A percentile compares a stretch with the other conserved stretches of the same genome.
These are phyloP conservation scores for Neltuma alba DNA, from an alignment of 306 rosid genomes.

Conservation along the genomic window DNA sequence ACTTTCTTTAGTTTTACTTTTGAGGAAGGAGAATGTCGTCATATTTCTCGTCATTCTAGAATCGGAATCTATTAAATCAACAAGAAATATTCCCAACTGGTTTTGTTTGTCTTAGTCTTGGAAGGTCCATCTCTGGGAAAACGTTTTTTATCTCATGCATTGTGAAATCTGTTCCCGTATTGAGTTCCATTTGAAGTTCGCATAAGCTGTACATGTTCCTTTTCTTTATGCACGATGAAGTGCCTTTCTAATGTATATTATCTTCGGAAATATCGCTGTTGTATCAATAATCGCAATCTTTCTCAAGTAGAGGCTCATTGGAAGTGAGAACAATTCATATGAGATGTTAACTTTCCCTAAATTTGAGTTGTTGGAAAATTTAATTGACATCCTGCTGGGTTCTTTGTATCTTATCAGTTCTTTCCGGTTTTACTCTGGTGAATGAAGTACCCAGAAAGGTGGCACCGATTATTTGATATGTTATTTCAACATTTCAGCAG, in stretches of 20 bases:
- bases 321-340: not conserved
- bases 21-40: not conserved
- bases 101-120: not conserved
- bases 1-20: not conserved
- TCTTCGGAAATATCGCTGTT: not conserved
- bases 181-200: not conserved
- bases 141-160: not conserved
- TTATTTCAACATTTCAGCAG: constrained; percentile 16
- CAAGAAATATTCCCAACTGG: not conserved
- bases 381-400: constrained; percentile 2
- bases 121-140: not conserved
- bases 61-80: not conserved
- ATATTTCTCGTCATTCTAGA: not conserved
- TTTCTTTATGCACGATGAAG: not conserved
- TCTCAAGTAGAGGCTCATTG: not conserved
- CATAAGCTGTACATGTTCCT: not conserved
- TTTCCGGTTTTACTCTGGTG: not conserved
- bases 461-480: not conserved
- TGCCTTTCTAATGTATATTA: not conserved
- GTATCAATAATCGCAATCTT: not conserved
- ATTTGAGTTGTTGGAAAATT: not conserved
- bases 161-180: not conserved
- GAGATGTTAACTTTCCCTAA: not conserved
- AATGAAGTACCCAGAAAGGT: not conserved
- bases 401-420: constrained; percentile 4